A percentile compares a stretch with the other conserved stretches of the same genome.
These are phyloP conservation scores for Blastomyces percursus DNA, from an alignment of 2,329 filamentous ascomycete genomes.

Conservation along the genomic window DNA sequence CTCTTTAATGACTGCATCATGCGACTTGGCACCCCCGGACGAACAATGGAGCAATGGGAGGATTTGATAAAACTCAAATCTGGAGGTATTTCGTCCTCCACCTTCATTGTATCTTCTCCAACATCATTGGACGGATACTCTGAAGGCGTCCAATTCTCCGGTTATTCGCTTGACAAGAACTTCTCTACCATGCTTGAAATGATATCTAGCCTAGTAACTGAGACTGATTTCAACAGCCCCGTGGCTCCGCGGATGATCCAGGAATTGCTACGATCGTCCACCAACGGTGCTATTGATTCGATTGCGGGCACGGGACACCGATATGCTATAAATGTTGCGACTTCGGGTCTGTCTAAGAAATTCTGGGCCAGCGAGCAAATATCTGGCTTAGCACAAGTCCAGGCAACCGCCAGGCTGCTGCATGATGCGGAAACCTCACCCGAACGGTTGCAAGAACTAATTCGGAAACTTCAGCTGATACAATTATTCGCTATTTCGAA, in stretches of 20 bases:
- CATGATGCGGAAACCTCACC: constrained; percentile 56
- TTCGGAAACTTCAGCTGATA: constrained; percentile 74
- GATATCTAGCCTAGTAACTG: constrained; percentile 64
- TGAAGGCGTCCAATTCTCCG: constrained; percentile 75
- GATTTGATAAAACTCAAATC: constrained; percentile 95
- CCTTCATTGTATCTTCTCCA: constrained; percentile 72
- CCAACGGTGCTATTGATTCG: constrained; percentile 81
- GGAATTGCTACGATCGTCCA: constrained; percentile 74
- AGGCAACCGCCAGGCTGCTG: constrained; percentile 64
- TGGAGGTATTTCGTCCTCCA: constrained; percentile 74
- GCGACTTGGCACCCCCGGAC: constrained; percentile 77
- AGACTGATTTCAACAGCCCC: constrained; percentile 80
- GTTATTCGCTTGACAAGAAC: constrained; percentile 81
- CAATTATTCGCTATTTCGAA: constrained; percentile 65
- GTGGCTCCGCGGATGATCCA: constrained; percentile 72
- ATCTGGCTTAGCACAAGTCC: constrained; percentile 81
- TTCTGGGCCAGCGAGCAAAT: constrained; percentile 71
- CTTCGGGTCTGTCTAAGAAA: constrained; percentile 62
- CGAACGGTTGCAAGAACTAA: constrained; percentile 61
- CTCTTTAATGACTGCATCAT: constrained; percentile 88
- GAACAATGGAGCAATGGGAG: constrained; percentile 88
- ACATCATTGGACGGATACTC: constrained; percentile 56
- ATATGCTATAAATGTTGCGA: constrained; percentile 73
- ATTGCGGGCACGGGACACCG: constrained; percentile 84
- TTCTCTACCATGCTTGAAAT: constrained; percentile 85